These are phyloP conservation scores for Xylaria bambusicola DNA, from an alignment of 495 filamentous ascomycete genomes.

Conservation along the genomic window DNA sequence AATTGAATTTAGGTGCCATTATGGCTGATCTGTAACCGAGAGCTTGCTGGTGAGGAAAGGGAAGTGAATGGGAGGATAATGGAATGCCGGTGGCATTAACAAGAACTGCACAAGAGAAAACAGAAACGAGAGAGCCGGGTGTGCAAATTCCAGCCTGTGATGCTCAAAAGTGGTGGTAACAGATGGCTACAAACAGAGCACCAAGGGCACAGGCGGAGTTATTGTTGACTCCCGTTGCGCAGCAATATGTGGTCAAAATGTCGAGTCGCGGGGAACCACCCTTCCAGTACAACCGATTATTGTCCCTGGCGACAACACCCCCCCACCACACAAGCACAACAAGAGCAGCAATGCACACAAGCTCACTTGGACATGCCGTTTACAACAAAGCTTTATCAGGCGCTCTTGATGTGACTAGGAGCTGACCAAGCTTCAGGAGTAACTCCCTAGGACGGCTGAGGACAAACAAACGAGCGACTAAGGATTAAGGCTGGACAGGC, in stretches of 20 bases:
- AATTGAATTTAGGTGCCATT: conserved; percentile 62
- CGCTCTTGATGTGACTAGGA: not conserved
- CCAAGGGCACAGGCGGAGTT: not conserved
- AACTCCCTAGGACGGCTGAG: not conserved
- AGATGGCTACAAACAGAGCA: not conserved
- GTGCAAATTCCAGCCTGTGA: not conserved
- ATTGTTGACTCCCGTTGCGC: conserved; percentile 1
- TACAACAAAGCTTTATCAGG: not conserved
- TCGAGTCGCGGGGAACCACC: not conserved
- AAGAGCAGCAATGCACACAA: not conserved
- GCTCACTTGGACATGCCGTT: not conserved
- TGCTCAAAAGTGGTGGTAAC: not conserved
- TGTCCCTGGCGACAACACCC: not conserved
- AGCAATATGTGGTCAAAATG: not conserved
- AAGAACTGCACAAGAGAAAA: not conserved
- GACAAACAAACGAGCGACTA: conserved; percentile 10
- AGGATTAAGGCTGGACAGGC: not conserved
- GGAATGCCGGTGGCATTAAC: not conserved
- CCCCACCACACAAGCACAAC: conserved; percentile 11
- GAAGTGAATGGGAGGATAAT: not conserved
- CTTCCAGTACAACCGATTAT: not conserved
- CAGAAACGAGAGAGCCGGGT: not conserved
- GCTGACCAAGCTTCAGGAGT: not conserved
- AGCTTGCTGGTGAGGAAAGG: not conserved
- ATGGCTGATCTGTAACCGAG: conserved; percentile 12